Evolutionary conservation across 495 filamentous ascomycete genomes (phyloP), one percentile per base, ranked within the genome.

Genomic region (Tetracladium setigerum): DNA sequence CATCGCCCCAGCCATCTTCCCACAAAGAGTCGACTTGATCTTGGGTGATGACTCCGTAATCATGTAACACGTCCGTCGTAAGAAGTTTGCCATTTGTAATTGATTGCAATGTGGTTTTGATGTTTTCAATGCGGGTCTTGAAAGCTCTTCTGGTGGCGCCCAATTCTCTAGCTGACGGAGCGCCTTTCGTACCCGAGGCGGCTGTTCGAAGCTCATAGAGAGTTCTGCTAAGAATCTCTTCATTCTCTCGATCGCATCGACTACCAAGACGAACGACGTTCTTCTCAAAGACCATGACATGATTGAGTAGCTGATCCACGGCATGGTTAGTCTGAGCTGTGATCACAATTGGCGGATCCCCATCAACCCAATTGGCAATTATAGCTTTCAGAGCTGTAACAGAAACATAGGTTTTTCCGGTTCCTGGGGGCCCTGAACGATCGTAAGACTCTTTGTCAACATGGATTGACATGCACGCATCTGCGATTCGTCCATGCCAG

Each of bases 341-440:
- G 16, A 61, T 41, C 15, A 61, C 44, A 11, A 61, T 52, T 12
- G 86, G 86, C 16, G 85, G 81, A 60, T 86, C 75, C 8, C 66
- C 66, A 1, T 58, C 46, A n/a, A 50, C 47, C 68, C 79, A 74
- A 45, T 84, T 87, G 1, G 69, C 59, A 0, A 95, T 64, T 41
- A 95, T 61, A 4, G 84, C 68, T 37, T 76, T 79, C 24, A 96
- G 59, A 1, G 86, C 86, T 33, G 78, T 60, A 1, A 90, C 74
- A 0, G 87, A 90, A 0, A 87, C 79, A 52, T 80, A 80, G 0
- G 89, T 95, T 56, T 95, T 95, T 11, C 91, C 91, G 2, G 90
- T 95, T 1, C 91, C 91, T 4, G 91, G 91, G 91, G 91, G 0
- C 91, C 91, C 66, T 96, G 91, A 0, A 95, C 67, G 32, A 98